phyloP scores from a whole-genome alignment of 495 filamentous ascomycete species.

The Xylaria palmicola region DNA sequence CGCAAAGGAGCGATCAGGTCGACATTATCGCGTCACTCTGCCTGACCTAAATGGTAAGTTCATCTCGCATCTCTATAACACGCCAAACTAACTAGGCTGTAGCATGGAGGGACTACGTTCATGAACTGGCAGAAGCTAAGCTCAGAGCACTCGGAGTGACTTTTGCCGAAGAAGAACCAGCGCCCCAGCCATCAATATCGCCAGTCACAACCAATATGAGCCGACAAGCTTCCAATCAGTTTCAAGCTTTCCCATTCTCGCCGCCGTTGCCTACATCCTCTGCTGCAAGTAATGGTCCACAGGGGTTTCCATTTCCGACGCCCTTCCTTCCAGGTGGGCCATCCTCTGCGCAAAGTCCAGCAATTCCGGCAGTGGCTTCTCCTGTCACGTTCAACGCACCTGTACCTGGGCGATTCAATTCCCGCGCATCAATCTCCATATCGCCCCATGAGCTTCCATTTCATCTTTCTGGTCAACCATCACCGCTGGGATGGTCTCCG shows the following conservation, averaged over 20 bases:
- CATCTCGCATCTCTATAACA: neutral
- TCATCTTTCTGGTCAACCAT: constrained; percentile 42
- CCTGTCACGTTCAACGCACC: constrained; percentile 58
- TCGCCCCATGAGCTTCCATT: constrained; percentile 42
- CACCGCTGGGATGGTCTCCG: constrained; percentile 54
- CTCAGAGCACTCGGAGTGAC: constrained; percentile 85
- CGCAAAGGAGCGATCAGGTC: constrained; percentile 49
- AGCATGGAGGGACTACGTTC: constrained; percentile 84
- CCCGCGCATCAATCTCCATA: constrained; percentile 55
- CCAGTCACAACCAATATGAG: constrained; percentile 51
- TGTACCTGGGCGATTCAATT: constrained; percentile 47
- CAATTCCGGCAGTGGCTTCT: constrained; percentile 50
- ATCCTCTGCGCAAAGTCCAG: constrained; percentile 58
- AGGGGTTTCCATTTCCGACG: constrained; percentile 60
- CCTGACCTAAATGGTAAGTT: constrained; percentile 63
- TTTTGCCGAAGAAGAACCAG: constrained; percentile 67
- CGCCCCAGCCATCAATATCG: constrained; percentile 51
- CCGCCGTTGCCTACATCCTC: constrained; percentile 68
- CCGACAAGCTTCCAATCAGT: constrained; percentile 61
- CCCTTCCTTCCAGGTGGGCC: constrained; percentile 53
- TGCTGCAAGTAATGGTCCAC: constrained; percentile 57
- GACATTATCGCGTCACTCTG: constrained; percentile 63
- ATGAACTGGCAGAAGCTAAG: constrained; percentile 81
- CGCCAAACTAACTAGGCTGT: constrained; percentile 31
- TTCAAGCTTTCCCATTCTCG: constrained; percentile 66